A percentile compares a stretch with the other conserved stretches of the same genome.
phyloP scores from a whole-genome alignment of 2,329 filamentous ascomycete genomes.

The Huntiella decipiens region DNA sequence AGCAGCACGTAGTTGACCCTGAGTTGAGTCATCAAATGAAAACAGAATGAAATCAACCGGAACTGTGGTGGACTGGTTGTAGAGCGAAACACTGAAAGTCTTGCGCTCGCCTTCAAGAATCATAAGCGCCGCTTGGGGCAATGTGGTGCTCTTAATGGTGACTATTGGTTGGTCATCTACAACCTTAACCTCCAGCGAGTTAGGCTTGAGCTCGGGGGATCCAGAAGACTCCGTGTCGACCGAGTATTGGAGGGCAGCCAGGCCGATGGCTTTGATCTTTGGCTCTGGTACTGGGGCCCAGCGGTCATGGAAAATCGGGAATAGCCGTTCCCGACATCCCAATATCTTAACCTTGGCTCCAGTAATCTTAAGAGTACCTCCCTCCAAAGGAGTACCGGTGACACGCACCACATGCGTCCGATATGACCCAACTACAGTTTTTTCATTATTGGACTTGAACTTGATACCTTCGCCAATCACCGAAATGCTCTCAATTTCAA shows the following conservation, averaged over 20 bases:
- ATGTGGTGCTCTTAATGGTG: slow-evolving; percentile 52
- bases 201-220: slow-evolving; percentile 25
- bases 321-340: slow-evolving; percentile 64
- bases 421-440: slow-evolving; percentile 58
- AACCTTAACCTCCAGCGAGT: slow-evolving; percentile 47
- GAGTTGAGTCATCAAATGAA: slow-evolving; percentile 78
- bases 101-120: slow-evolving; percentile 76
- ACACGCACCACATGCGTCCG: slow-evolving; percentile 63
- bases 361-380: slow-evolving; percentile 53
- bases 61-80: slow-evolving; percentile 53
- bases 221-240: slow-evolving; percentile 21
- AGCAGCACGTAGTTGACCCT: slow-evolving; percentile 54
- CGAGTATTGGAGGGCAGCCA: slow-evolving; percentile 35
- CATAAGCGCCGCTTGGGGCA: slow-evolving; percentile 77
- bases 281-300: slow-evolving; percentile 52
- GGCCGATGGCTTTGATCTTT: slow-evolving; percentile 61
- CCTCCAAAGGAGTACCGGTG: slow-evolving; percentile 42
- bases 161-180: slow-evolving; percentile 65
- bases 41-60: slow-evolving; percentile 71
- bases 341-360: slow-evolving; percentile 65
- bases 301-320: slow-evolving; percentile 61
- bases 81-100: slow-evolving; percentile 57
- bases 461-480: slow-evolving; percentile 55
- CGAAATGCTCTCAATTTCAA: slow-evolving; percentile 68
- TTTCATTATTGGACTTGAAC: slow-evolving; percentile 47